phyloP scores from a whole-genome alignment of 1,284 basidiomycete genomes.

The Moesziomyces globuligerus region DNA sequence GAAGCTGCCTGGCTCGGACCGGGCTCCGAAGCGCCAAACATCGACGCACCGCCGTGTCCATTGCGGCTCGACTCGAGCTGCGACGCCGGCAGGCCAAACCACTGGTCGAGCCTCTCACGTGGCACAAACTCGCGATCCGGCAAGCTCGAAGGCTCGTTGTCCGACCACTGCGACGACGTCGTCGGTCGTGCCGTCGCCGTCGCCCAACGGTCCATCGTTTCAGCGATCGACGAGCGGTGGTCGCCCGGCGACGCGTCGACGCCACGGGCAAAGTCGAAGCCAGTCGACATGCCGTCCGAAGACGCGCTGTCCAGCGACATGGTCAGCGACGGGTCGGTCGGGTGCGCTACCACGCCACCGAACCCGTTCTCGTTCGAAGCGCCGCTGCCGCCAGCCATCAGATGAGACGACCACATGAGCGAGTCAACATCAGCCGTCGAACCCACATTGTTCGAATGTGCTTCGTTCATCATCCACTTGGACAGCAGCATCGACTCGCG shows the following conservation, averaged over 20 bases:
- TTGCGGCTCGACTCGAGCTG: constrained; percentile 12
- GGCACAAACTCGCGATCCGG: constrained; percentile 33
- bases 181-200: constrained; percentile 24
- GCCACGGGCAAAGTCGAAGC: constrained; percentile 42
- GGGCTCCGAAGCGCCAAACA: constrained; percentile 33
- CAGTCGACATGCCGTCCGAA: constrained; percentile 46
- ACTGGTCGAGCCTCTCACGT: constrained; percentile 36
- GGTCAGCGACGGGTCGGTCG: constrained; percentile 39
- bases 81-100: constrained; percentile 35
- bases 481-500: constrained; percentile 27
- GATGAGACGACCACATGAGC: constrained; percentile 42
- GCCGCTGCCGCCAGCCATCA: constrained; percentile 15
- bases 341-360: constrained; percentile 19
- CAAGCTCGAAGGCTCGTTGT: constrained; percentile 30
- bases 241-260: constrained; percentile 32
- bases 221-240: constrained; percentile 38
- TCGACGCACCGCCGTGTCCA: constrained; percentile 5
- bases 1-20: constrained; percentile 16
- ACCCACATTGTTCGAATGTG: constrained; percentile 5
- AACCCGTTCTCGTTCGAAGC: constrained; percentile 18
- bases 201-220: constrained; percentile 41
- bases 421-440: constrained; percentile 24
- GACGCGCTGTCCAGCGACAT: constrained; percentile 45
- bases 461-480: constrained; percentile 35
- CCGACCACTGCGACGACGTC: constrained; percentile 43